Conservation (phyloP, 805 yeast species). For the Pichia eremophila region DNA sequence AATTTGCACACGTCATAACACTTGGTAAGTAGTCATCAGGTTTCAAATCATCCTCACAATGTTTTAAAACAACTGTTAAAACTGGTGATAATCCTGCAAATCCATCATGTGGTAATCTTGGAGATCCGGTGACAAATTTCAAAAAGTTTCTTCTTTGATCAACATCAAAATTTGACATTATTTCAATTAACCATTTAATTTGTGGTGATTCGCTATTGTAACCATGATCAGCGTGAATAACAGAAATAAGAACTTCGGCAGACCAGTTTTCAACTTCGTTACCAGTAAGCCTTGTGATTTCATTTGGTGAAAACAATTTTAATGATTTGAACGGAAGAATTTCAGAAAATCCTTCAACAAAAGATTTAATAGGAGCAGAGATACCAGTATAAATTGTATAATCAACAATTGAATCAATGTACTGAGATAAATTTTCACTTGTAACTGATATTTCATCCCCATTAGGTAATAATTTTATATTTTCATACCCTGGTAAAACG, state of each 20-base stretch:
- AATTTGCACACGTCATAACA: slow-evolving; percentile 98
- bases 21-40: slow-evolving; percentile 85
- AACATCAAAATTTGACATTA: slow-evolving; percentile 45
- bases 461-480: slow-evolving; percentile 43
- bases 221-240: slow-evolving; percentile 85
- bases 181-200: slow-evolving; percentile 49
- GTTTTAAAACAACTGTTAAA: slow-evolving; percentile 79
- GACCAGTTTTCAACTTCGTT: slow-evolving; percentile 85
- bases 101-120: slow-evolving; percentile 89
- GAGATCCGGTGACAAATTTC: slow-evolving; percentile 89
- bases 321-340: slow-evolving; percentile 75
- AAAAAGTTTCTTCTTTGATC: slow-evolving; percentile 62
- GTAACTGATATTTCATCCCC: slow-evolving; percentile 48
- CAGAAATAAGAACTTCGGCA: slow-evolving; percentile 42
- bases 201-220: slow-evolving; percentile 60
- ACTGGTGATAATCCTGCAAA: slow-evolving; percentile 74
- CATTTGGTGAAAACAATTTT: slow-evolving; percentile 63
- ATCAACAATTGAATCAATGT: slow-evolving; percentile 48
- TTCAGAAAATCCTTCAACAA: slow-evolving; percentile 70
- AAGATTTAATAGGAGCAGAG: slow-evolving; percentile 50
- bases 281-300: slow-evolving; percentile 65
- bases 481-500: slow-evolving; percentile 68
- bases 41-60: slow-evolving; percentile 56
- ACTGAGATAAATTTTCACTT: slow-evolving; percentile 44
- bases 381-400: slow-evolving; percentile 57